A percentile compares a stretch with the other conserved stretches of the same genome.
These are phyloP conservation scores for Penicillium daleae DNA, from an alignment of 495 filamentous ascomycete species.

Conservation along the genomic window DNA sequence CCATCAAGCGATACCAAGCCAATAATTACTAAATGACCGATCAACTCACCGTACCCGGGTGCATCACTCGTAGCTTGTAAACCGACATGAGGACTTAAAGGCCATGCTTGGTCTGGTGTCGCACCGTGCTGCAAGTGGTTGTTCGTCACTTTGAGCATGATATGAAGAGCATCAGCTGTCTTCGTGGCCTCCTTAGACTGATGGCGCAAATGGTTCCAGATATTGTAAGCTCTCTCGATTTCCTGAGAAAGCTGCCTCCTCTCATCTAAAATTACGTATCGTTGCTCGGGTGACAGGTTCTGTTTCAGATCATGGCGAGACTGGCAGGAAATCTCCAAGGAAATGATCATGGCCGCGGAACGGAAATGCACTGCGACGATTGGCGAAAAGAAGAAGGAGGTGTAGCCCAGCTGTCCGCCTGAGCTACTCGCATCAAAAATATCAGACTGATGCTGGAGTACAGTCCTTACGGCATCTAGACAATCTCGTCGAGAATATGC, in stretches of 20 bases:
- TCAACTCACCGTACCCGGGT: background rate
- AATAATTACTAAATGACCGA: background rate
- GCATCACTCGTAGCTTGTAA: background rate
- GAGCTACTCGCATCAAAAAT: constrained; percentile 72
- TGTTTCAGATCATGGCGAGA: constrained; percentile 26
- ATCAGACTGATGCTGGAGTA: constrained; percentile 71
- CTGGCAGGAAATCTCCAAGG: constrained; percentile 26
- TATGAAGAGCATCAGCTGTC: constrained; percentile 21
- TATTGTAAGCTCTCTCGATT: constrained; percentile 20
- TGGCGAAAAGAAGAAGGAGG: constrained; percentile 29
- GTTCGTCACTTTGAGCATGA: constrained; percentile 27
- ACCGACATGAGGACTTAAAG: background rate
- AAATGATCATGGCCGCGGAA: constrained; percentile 28
- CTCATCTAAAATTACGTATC: constrained; percentile 8
- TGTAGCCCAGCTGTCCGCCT: constrained; percentile 47
- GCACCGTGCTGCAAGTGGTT: constrained; percentile 17
- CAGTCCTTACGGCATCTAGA: constrained; percentile 73
- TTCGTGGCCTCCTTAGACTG: constrained; percentile 26
- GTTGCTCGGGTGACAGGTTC: constrained; percentile 8
- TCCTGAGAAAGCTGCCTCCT: constrained; percentile 13
- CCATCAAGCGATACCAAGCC: background rate
- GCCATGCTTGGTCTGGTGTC: constrained; percentile 10
- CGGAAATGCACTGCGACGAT: constrained; percentile 22
- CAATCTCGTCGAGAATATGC: constrained; percentile 74
- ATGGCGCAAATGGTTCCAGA: constrained; percentile 20